Conservation (phyloP, 768 basidiomycete genomes). For the Pulveroboletus ravenelii region DNA sequence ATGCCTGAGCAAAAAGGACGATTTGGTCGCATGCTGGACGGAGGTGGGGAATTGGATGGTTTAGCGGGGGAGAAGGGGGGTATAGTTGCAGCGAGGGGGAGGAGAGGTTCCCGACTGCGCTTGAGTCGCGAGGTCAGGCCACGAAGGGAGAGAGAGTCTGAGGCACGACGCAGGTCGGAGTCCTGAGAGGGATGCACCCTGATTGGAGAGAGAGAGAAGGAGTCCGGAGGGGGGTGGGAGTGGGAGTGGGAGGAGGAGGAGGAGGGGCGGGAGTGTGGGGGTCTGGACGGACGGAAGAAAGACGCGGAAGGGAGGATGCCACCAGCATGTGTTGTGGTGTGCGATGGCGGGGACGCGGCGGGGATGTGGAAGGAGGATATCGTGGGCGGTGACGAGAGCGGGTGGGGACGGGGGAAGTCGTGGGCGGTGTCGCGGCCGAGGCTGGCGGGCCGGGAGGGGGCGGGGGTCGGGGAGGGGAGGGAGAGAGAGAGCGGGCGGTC, state of each 20-base stretch:
- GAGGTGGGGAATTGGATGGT: not conserved
- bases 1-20: slow-evolving; percentile 37
- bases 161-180: slow-evolving; percentile 35
- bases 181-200: slow-evolving; percentile 36
- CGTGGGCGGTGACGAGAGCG: slow-evolving; percentile 27
- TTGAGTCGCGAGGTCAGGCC: slow-evolving; percentile 42
- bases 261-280: slow-evolving; percentile 43
- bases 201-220: slow-evolving; percentile 40
- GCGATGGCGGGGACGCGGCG: slow-evolving; percentile 37
- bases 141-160: slow-evolving; percentile 22
- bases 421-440: slow-evolving; percentile 13
- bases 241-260: slow-evolving; percentile 30
- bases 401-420: slow-evolving; percentile 14
- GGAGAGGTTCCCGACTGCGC: slow-evolving; percentile 68
- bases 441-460: slow-evolving; percentile 4
- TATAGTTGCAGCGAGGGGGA: slow-evolving; percentile 40
- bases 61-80: not conserved
- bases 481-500: slow-evolving; percentile 1
- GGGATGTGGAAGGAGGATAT: slow-evolving; percentile 23
- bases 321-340: slow-evolving; percentile 64
- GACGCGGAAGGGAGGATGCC: slow-evolving; percentile 76
- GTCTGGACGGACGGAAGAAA: slow-evolving; percentile 71
- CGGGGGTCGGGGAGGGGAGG: not conserved
- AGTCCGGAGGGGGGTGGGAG: slow-evolving; percentile 25
- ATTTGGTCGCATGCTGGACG: not conserved